Percentiles rank a stretch among this genome's conserved stretches.
These are phyloP conservation scores for Naganishia vishniacii DNA, from an alignment of 768 basidiomycete species.

Conservation along the genomic window DNA sequence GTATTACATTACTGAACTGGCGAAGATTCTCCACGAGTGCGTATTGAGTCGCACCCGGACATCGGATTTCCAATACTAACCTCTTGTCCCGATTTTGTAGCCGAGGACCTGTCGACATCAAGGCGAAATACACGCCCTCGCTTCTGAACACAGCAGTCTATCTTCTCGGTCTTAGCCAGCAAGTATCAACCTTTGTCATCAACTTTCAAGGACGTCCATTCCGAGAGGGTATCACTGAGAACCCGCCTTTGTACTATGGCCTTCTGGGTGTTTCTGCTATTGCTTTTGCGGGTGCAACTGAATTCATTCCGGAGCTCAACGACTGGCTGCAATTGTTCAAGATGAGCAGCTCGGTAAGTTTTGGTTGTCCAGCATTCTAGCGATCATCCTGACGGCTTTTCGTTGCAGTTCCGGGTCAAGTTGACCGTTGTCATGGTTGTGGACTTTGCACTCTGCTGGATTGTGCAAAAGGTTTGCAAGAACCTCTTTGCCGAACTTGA, in stretches of 20 bases:
- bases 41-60: slow-evolving; percentile 30
- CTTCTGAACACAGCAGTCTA: slow-evolving; percentile 95
- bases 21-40: slow-evolving; percentile 67
- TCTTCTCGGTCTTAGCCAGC: slow-evolving; percentile 87
- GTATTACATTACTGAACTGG: slow-evolving; percentile 85
- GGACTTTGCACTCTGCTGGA: slow-evolving; percentile 83
- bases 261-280: slow-evolving; percentile 81
- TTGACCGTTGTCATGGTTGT: slow-evolving; percentile 74
- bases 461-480: slow-evolving; percentile 77
- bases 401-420: slow-evolving; percentile 68
- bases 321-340: slow-evolving; percentile 95
- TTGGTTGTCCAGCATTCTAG: background rate
- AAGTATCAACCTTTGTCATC: slow-evolving; percentile 96
- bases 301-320: slow-evolving; percentile 91
- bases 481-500: slow-evolving; percentile 78
- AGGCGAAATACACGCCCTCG: slow-evolving; percentile 92
- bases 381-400: background rate
- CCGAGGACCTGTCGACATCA: slow-evolving; percentile 79
- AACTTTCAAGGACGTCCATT: slow-evolving; percentile 98
- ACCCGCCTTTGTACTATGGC: slow-evolving; percentile 86
- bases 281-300: slow-evolving; percentile 86
- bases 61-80: background rate
- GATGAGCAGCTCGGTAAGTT: slow-evolving; percentile 69
- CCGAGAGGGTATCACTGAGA: slow-evolving; percentile 95
- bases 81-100: slow-evolving; percentile 25